phyloP scores from a whole-genome alignment of 148 eudicot species.

The Rhododendron molle region DNA sequence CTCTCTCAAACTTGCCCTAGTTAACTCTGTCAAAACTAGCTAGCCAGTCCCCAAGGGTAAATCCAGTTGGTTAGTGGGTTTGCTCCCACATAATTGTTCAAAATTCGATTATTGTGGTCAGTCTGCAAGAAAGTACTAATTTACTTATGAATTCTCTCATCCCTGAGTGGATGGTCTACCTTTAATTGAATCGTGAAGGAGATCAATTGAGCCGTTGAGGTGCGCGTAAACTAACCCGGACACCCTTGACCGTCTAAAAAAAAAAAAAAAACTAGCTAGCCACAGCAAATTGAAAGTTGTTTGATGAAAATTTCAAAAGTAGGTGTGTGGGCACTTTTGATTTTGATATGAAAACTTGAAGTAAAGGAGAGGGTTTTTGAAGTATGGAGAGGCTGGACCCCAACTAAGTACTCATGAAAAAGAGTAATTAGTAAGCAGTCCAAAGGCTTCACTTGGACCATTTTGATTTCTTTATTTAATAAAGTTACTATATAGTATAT shows the following conservation, averaged over 20 bases:
- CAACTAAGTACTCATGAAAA: neutral
- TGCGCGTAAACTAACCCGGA: no score
- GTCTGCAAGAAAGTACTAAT: no score
- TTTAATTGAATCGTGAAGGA: no score
- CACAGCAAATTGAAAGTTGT: neutral
- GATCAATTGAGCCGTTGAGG: no score
- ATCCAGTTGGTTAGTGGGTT: no score
- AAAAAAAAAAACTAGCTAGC: neutral
- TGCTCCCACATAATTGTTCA: no score
- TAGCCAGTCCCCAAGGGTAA: no score
- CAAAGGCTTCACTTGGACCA: conserved; percentile 8
- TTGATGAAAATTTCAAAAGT: neutral
- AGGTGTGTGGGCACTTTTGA: conserved; percentile 4
- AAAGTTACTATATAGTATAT: neutral
- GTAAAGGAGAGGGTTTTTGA: neutral
- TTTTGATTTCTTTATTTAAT: neutral
- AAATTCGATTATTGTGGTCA: no score
- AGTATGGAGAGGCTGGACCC: neutral
- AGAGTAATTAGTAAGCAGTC: neutral
- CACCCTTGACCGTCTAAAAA: neutral
- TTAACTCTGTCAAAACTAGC: neutral
- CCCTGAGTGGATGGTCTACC: no score
- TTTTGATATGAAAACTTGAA: neutral
- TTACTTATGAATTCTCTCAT: no score
- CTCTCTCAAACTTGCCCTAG: neutral